phyloP scores from a whole-genome alignment of 805 yeast genomes.

The Maudiozyma bulderi region DNA sequence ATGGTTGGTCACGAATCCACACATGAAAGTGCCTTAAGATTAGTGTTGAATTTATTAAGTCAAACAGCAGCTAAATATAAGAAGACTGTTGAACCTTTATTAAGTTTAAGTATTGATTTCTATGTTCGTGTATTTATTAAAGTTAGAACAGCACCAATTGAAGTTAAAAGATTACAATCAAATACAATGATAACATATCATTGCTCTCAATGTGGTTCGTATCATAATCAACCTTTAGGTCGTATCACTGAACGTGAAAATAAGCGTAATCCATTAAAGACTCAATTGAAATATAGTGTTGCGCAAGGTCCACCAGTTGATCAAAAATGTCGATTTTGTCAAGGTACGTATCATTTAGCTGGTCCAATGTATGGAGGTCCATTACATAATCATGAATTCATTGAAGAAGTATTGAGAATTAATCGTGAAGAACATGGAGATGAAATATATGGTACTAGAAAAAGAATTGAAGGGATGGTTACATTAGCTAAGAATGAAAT shows the following conservation, averaged over 20 bases:
- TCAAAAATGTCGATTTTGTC: slow-evolving; percentile 59
- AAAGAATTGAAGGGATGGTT: slow-evolving; percentile 87
- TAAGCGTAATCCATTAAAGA: slow-evolving; percentile 26
- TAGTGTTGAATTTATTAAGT: slow-evolving; percentile 68
- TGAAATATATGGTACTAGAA: slow-evolving; percentile 62
- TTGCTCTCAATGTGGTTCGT: slow-evolving; percentile 82
- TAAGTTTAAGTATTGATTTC: slow-evolving; percentile 82
- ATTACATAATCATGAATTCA: slow-evolving; percentile 61
- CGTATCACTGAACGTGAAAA: slow-evolving; percentile 37
- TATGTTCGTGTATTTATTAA: slow-evolving; percentile 80
- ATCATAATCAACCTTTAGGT: slow-evolving; percentile 67
- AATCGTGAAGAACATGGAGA: slow-evolving; percentile 36
- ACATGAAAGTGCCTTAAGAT: slow-evolving; percentile 86
- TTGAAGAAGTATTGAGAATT: slow-evolving; percentile 51
- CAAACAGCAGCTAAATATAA: slow-evolving; percentile 85
- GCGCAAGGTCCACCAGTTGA: slow-evolving; percentile 58
- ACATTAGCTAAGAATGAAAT: slow-evolving; percentile 73
- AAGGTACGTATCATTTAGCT: slow-evolving; percentile 57
- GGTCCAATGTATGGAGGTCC: slow-evolving; percentile 96
- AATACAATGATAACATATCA: slow-evolving; percentile 69
- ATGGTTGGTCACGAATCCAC: slow-evolving; percentile 69
- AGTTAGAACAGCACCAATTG: slow-evolving; percentile 67
- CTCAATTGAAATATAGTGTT: slow-evolving; percentile 44
- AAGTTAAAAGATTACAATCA: slow-evolving; percentile 70
- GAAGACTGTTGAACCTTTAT: slow-evolving; percentile 74